Evolutionary conservation across 345 rosid species (phyloP), one percentile per base, ranked within the genome.

Genomic region (Arabidopsis suecica): DNA sequence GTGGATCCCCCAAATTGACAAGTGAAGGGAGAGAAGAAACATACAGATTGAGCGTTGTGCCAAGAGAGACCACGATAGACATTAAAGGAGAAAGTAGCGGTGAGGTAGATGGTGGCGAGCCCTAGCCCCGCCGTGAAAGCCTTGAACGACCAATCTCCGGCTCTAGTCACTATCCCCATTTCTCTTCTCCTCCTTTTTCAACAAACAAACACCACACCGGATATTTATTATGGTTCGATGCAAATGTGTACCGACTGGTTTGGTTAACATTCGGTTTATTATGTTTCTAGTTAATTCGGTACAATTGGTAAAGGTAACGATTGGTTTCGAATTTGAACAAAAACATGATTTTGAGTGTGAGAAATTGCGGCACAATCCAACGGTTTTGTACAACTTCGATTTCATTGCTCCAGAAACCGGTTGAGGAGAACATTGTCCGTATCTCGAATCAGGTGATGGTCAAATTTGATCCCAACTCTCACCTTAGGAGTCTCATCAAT

Each of bases 111-210:
- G 75, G 97, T 89, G 79, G 91, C 80, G 36, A 88, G 74, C 28
- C 95, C 97, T 7, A 91, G 87, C 49, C 87, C 84, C 22, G 93
- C 94, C 55, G 94, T 86, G 82, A 91, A 89, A 0, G 85, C 93
- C 82, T 86, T 91, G 83, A 91, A 89, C 34, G 83, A 81, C 87
- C 63, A 83, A 74, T 91, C 95, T 37, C 88, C 95, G 30, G 85
- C 95, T 82, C 69, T 88, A 68, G 64, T 67, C 45, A 70, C 84
- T 11, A 85, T 33, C 59, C 90, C 89, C 91, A 89, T 33, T 54
- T 37, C 50, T 37, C 54, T 68, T 16, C 16, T 37, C 9, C 12
- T 62, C 0, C 7, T 12, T 22, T 36, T 60, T 60, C 20, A 49
- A 20, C 32, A 28, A 25, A 28, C 3, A 3, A 28, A 28, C 37